Conservation (phyloP, 768 basidiomycete genomes). For the Imleria badia region DNA sequence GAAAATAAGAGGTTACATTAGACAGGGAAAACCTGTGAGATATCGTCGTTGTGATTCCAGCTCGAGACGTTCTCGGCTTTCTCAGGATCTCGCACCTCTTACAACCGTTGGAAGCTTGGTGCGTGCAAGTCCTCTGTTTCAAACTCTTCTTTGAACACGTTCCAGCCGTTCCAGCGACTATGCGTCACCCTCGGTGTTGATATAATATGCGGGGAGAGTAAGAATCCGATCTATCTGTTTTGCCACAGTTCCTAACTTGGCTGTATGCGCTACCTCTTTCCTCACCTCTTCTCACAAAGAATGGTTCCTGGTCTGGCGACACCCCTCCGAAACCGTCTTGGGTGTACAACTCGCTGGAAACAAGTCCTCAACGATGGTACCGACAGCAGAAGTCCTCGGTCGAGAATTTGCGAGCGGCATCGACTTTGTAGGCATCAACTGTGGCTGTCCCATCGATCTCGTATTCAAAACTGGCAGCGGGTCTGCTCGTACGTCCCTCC, state of each 20-base stretch:
- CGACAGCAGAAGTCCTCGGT: constrained; percentile 79
- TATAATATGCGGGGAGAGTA: constrained; percentile 94
- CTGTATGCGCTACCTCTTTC: constrained; percentile 63
- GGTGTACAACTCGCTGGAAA: constrained; percentile 93
- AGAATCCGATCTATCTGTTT: constrained; percentile 40
- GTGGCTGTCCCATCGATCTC: constrained; percentile 96
- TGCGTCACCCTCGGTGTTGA: constrained; percentile 87
- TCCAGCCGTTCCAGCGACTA: constrained; percentile 87
- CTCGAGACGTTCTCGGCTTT: constrained; percentile 29
- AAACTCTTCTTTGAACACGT: background rate
- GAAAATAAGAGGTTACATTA: constrained; percentile 91
- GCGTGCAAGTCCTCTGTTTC: background rate
- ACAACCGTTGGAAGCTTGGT: constrained; percentile 97
- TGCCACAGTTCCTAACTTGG: background rate
- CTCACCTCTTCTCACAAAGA: constrained; percentile 87
- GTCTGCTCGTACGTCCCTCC: constrained; percentile 68
- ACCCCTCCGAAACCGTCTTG: constrained; percentile 83
- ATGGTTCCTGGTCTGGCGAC: constrained; percentile 89
- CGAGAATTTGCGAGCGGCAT: constrained; percentile 63
- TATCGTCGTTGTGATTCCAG: background rate
- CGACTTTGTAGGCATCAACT: constrained; percentile 94
- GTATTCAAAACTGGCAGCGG: constrained; percentile 92
- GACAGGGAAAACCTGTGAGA: constrained; percentile 81
- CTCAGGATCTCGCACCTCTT: constrained; percentile 70
- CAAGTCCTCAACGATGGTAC: constrained; percentile 74